Evolutionary conservation across 306 rosid species (phyloP).

Genomic region (Prunus kanzakura): DNA sequence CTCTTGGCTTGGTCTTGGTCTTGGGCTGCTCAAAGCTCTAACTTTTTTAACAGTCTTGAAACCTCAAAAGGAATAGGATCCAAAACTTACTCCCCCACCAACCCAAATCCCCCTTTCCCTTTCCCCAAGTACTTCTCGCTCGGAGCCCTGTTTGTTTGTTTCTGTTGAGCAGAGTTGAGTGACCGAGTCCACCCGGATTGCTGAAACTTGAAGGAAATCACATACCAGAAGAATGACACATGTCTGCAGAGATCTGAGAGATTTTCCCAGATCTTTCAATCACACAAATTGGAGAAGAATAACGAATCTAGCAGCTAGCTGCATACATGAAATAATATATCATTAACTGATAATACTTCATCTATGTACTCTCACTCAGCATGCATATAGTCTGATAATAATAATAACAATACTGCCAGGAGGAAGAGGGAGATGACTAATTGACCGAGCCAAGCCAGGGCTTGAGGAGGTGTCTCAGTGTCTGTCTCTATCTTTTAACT

Average conservation of each 20-base stretch:
- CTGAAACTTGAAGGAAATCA: not conserved
- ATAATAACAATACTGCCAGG: not conserved
- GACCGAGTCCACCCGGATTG: slow-evolving; percentile 3
- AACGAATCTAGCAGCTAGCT: not conserved
- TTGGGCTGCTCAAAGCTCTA: slow-evolving; percentile 15
- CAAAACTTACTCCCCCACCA: slow-evolving; percentile 1
- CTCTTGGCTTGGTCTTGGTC: not conserved
- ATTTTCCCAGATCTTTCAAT: not conserved
- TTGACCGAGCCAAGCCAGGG: not conserved
- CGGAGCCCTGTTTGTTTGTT: not conserved
- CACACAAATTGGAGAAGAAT: not conserved
- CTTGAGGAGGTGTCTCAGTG: too few relatives aligned
- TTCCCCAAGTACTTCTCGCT: not conserved
- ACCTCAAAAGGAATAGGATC: slow-evolving; percentile 1
- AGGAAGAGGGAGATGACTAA: not conserved
- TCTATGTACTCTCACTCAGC: not conserved
- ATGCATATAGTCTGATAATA: not conserved
- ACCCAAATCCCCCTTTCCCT: not conserved
- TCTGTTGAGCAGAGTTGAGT: not conserved
- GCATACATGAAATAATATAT: not conserved
- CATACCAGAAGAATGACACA: not conserved
- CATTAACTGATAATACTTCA: not conserved
- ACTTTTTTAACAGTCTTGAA: not conserved
- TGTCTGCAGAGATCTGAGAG: not conserved
- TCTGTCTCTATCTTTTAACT: not conserved